Conservation (phyloP, 2,329 filamentous ascomycete genomes). For the Fonsecaea erecta region DNA sequence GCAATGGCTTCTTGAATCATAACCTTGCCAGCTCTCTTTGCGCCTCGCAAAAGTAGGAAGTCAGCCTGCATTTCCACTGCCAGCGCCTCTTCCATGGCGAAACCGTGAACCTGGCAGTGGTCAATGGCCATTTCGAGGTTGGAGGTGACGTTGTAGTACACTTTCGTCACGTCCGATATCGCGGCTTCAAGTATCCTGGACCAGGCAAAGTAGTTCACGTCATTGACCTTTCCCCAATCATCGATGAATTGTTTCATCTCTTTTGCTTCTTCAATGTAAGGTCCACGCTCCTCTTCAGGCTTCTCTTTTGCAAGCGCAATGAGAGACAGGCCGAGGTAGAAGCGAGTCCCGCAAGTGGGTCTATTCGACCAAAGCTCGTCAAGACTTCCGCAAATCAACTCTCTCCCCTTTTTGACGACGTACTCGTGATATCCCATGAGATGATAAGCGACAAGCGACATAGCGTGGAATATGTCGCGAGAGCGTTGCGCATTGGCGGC, state of each 20-base stretch:
- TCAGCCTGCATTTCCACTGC: conserved; percentile 66
- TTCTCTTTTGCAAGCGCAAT: conserved; percentile 51
- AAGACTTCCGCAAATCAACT: conserved; percentile 48
- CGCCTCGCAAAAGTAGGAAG: conserved; percentile 61
- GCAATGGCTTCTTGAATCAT: conserved; percentile 63
- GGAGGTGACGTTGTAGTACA: conserved; percentile 53
- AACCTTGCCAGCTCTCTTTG: conserved; percentile 62
- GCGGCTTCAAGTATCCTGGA: conserved; percentile 61
- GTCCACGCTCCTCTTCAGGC: conserved; percentile 51
- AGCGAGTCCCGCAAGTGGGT: conserved; percentile 49
- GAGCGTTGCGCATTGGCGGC: conserved; percentile 57
- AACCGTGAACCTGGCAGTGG: conserved; percentile 63
- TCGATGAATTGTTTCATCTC: conserved; percentile 59
- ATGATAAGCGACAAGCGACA: conserved; percentile 53
- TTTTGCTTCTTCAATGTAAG: conserved; percentile 54
- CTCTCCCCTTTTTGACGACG: conserved; percentile 49
- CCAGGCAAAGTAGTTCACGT: conserved; percentile 65
- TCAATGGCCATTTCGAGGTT: conserved; percentile 63
- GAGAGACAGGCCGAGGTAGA: conserved; percentile 52
- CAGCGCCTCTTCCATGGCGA: conserved; percentile 63
- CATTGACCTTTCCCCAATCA: conserved; percentile 57
- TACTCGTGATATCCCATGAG: conserved; percentile 53
- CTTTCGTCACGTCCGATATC: conserved; percentile 55
- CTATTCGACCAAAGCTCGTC: conserved; percentile 54
- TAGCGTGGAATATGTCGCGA: conserved; percentile 61